Evolutionary conservation across 495 filamentous ascomycete genomes (phyloP).

Genomic region (Talaromyces stipitatus): DNA sequence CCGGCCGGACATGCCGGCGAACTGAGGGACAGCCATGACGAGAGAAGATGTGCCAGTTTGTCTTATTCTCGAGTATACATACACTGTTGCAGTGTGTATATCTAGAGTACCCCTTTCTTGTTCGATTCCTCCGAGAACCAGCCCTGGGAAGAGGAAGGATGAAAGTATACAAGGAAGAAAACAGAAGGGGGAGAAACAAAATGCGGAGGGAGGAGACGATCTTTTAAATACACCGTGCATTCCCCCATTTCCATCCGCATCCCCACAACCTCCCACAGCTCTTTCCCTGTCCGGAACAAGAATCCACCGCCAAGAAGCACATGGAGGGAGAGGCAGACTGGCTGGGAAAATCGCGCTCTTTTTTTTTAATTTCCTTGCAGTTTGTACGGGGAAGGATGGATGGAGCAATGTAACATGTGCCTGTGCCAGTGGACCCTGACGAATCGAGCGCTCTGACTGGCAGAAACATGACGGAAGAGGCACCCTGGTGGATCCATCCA

Average conservation of each 20-base stretch:
- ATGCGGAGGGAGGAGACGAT: neutral
- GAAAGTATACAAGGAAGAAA: neutral
- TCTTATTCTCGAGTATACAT: neutral
- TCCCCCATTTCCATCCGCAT: neutral
- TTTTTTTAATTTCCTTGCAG: too few relatives aligned
- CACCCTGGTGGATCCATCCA: neutral
- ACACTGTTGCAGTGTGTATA: neutral
- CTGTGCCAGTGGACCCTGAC: neutral
- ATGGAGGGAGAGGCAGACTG: too few relatives aligned
- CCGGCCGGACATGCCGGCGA: slow-evolving; percentile 57
- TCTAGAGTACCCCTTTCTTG: slow-evolving; percentile 4
- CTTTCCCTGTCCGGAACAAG: neutral
- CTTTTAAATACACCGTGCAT: neutral
- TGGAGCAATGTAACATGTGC: neutral
- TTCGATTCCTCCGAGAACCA: neutral
- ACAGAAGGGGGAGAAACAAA: neutral
- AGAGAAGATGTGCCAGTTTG: neutral
- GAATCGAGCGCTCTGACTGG: neutral
- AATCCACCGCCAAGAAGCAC: neutral
- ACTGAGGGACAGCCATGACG: slow-evolving; percentile 29
- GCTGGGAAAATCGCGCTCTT: neutral
- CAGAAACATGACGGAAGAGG: neutral
- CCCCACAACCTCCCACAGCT: too few relatives aligned
- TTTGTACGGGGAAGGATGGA: neutral
- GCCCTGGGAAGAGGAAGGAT: neutral